Evolutionary conservation across 2,329 filamentous ascomycete species (phyloP).

Genomic region (Bipolaris gigantea): DNA sequence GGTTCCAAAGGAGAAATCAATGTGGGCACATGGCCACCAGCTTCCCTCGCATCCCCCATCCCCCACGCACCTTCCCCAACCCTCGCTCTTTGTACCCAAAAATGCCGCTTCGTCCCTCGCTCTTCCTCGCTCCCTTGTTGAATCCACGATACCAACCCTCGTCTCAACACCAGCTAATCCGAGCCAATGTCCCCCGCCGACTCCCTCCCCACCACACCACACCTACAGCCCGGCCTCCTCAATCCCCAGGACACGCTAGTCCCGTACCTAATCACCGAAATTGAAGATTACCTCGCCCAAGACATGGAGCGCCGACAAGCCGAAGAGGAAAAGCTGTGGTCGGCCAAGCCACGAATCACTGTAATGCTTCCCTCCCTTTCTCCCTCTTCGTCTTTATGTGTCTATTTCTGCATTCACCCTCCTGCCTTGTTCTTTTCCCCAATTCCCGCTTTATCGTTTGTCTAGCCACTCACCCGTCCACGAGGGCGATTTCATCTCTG

Average conservation of each 20-base stretch:
- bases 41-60: not conserved
- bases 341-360: not conserved
- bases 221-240: not conserved
- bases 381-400: not conserved
- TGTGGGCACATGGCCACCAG: not conserved
- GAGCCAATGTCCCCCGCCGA: not conserved
- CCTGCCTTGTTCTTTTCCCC: too few relatives aligned
- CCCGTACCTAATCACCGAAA: conserved; percentile 10
- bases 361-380: not conserved
- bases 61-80: not conserved
- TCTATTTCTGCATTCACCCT: too few relatives aligned
- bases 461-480: too few relatives aligned
- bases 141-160: not conserved
- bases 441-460: too few relatives aligned
- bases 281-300: conserved; percentile 5
- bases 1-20: not conserved
- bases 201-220: not conserved
- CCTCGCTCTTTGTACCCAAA: not conserved
- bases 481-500: too few relatives aligned
- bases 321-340: not conserved
- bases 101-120: not conserved
- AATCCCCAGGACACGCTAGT: conserved; percentile 5
- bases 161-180: not conserved
- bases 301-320: not conserved
- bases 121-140: not conserved